Base-by-base conservation (phyloP, 495 filamentous ascomycete genomes). In the Aspergillus olivimuriae region DNA sequence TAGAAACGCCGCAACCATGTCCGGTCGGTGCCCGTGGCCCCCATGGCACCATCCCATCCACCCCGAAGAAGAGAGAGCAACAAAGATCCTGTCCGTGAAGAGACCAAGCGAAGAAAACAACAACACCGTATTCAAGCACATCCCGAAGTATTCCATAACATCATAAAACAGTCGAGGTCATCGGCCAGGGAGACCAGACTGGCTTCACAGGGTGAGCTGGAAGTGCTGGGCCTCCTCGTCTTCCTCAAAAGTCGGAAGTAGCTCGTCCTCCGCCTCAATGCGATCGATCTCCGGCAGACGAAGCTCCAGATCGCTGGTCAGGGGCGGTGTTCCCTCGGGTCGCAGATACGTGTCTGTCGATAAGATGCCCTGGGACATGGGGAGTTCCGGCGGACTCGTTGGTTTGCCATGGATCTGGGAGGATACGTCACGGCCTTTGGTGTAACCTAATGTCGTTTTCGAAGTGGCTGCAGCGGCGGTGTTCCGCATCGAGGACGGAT, bases 391-490 rank as follows among this genome's bases (percentile, higher is more conserved):
- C 21, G 50, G 34, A 4, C 36, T 46, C 2, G 45, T 19, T 16
- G 42, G 21, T 14, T 59, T 61, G 36, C 63, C 62, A 32, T 62
- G 60, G 49, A 79, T 45, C 4, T 54, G 65, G 8, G 69, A 65
- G 6, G 82, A 82, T 11, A 81, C 74, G 12, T 71, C 73, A 12
- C 88, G 75, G 20, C 89, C 87, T 55, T 83, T 86, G 39, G 78
- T 80, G 57, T 89, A 91, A 5, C 89, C 89, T 20, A 95, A 63
- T 0, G 89, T 94, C 35, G 77, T 84, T 40, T 78, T 76, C 10
- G 89, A 90, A 9, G 73, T 76, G n/a, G 66, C 72, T 5, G 69
- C 72, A 15, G 85, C 83, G 5, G 82, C 79, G 3, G 77, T 65
- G 51, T 78, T 65, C 40, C 77, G 72, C 70, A 80, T 71, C 10